Evolutionary conservation across 2,329 filamentous ascomycete genomes (phyloP).

Genomic region (Thermothelomyces thermophilus): DNA sequence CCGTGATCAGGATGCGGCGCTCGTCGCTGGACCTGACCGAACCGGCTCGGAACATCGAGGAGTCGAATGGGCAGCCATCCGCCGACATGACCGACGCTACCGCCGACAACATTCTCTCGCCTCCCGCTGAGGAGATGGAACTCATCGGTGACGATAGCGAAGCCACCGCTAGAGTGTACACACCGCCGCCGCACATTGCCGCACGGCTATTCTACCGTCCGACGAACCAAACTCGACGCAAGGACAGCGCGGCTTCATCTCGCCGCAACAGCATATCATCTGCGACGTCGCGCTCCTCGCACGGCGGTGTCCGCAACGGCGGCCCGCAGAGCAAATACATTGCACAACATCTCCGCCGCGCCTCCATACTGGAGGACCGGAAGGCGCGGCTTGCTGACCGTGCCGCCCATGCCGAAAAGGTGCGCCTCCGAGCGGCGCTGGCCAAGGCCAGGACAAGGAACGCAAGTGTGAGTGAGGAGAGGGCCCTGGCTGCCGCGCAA

Average conservation of each 20-base stretch:
- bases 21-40: constrained; percentile 28
- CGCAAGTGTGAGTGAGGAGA: constrained; percentile 63
- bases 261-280: constrained; percentile 76
- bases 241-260: constrained; percentile 70
- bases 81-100: constrained; percentile 19
- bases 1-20: constrained; percentile 26
- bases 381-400: constrained; percentile 73
- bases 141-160: constrained; percentile 27
- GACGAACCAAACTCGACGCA: constrained; percentile 57
- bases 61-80: constrained; percentile 26
- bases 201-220: constrained; percentile 64
- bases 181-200: constrained; percentile 69
- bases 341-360: constrained; percentile 71
- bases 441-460: constrained; percentile 63
- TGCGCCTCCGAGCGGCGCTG: constrained; percentile 66
- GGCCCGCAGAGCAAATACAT: constrained; percentile 68
- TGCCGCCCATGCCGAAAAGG: constrained; percentile 77
- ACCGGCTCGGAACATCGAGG: constrained; percentile 28
- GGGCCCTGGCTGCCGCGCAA: constrained; percentile 68
- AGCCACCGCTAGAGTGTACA: constrained; percentile 37
- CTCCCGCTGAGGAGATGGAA: constrained; percentile 25
- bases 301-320: constrained; percentile 47
- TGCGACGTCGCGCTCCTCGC: constrained; percentile 63
- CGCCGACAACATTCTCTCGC: constrained; percentile 21
- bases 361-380: constrained; percentile 73